phyloP scores from a whole-genome alignment of 345 rosid species.

The Gynandropsis gynandra region DNA sequence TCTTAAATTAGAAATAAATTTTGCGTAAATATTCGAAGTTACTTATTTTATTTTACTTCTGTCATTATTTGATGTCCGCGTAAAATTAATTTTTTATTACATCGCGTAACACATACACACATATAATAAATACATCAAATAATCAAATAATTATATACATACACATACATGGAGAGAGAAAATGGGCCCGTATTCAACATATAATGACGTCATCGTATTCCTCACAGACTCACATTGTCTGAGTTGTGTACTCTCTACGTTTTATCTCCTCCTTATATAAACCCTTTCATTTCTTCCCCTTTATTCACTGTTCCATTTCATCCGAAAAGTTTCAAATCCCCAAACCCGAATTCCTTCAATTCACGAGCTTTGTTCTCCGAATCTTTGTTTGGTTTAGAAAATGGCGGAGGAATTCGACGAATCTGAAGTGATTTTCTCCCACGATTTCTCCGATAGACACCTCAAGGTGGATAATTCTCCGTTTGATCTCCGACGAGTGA shows the following conservation, averaged over 20 bases:
- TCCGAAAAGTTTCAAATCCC: background rate
- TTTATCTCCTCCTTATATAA: conserved; percentile 15
- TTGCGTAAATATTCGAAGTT: too few species aligned
- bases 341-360: background rate
- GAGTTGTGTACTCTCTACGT: conserved; percentile 22
- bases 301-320: background rate
- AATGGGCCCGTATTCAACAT: conserved; percentile 20
- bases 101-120: too few species aligned
- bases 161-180: background rate
- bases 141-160: too few species aligned
- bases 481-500: background rate
- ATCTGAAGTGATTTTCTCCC: conserved; percentile 37
- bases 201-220: conserved; percentile 23
- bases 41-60: too few species aligned
- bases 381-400: background rate
- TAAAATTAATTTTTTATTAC: too few species aligned
- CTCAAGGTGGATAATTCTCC: background rate
- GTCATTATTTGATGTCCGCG: too few species aligned
- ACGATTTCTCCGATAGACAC: conserved; percentile 8
- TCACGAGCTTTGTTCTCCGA: background rate
- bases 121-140: too few species aligned
- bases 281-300: background rate
- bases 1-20: too few species aligned
- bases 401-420: conserved; percentile 40
- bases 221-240: conserved; percentile 19